These are phyloP conservation scores for Ilyonectria destructans DNA, from an alignment of 2,329 filamentous ascomycete genomes.

Conservation along the genomic window DNA sequence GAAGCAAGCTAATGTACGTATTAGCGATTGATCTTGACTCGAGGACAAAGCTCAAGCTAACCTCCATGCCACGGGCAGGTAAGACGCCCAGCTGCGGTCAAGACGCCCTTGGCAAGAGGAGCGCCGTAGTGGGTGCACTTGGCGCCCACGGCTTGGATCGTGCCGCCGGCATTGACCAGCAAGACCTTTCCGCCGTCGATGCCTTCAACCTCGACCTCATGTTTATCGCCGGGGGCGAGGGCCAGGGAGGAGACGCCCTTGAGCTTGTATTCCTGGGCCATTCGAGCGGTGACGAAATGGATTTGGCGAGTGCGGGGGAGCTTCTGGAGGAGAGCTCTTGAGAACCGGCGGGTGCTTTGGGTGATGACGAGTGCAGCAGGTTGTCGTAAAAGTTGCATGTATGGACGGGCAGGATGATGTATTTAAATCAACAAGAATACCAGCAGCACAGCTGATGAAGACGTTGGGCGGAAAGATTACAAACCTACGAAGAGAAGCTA, in stretches of 20 bases:
- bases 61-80: constrained; percentile 98
- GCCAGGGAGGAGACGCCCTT: constrained; percentile 84
- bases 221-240: constrained; percentile 86
- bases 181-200: constrained; percentile 90
- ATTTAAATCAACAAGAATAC: neutral
- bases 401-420: neutral
- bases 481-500: neutral
- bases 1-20: constrained; percentile 81
- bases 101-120: constrained; percentile 87
- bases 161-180: constrained; percentile 83
- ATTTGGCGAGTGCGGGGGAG: constrained; percentile 3
- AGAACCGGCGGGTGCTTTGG: constrained; percentile 23
- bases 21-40: constrained; percentile 16
- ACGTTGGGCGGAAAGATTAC: neutral
- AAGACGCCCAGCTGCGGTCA: constrained; percentile 85
- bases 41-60: constrained; percentile 58
- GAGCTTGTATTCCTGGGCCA: constrained; percentile 77
- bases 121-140: constrained; percentile 96
- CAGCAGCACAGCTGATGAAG: neutral
- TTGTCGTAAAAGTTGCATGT: neutral
- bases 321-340: constrained; percentile 22
- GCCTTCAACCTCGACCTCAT: constrained; percentile 92
- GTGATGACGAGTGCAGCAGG: constrained; percentile 7
- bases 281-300: constrained; percentile 52
- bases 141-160: constrained; percentile 84